Conservation (phyloP, 2,329 filamentous ascomycete genomes). For the Hypoxylon sp. region DNA sequence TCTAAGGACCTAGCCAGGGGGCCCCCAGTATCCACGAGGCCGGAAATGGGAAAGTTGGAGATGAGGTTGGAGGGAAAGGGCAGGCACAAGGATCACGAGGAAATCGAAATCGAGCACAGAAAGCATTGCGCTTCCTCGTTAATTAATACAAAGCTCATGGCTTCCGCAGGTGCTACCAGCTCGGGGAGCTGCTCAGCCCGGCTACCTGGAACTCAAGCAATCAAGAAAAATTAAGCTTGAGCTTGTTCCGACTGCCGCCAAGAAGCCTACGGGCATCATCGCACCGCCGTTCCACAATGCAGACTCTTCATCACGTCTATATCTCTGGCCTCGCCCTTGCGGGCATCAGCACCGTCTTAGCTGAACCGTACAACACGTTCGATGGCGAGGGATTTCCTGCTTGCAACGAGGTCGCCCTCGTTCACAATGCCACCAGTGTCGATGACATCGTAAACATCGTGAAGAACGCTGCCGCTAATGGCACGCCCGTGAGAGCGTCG, state of each 20-base stretch:
- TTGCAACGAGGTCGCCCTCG: slow-evolving; percentile 62
- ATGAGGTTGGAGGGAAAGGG: slow-evolving; percentile 26
- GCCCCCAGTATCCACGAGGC: slow-evolving; percentile 32
- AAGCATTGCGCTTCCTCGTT: slow-evolving; percentile 15
- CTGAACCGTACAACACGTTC: slow-evolving; percentile 63
- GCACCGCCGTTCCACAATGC: slow-evolving; percentile 38
- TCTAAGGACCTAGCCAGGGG: slow-evolving; percentile 6
- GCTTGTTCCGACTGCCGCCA: slow-evolving; percentile 29
- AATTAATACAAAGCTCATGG: slow-evolving; percentile 34
- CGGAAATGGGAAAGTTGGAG: slow-evolving; percentile 20
- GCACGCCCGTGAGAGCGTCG: slow-evolving; percentile 61
- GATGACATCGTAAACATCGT: slow-evolving; percentile 61
- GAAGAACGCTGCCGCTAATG: slow-evolving; percentile 57
- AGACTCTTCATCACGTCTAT: slow-evolving; percentile 32
- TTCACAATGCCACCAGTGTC: slow-evolving; percentile 62
- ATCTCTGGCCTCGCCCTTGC: slow-evolving; percentile 35
- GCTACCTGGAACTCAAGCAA: slow-evolving; percentile 16
- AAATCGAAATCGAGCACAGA: slow-evolving; percentile 19
- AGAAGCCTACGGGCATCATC: slow-evolving; percentile 10
- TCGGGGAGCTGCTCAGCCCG: slow-evolving; percentile 15
- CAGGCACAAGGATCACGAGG: slow-evolving; percentile 34
- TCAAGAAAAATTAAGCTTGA: slow-evolving; percentile 23
- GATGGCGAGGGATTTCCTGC: slow-evolving; percentile 65
- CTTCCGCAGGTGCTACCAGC: slow-evolving; percentile 25
- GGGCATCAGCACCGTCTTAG: slow-evolving; percentile 36